phyloP scores from a whole-genome alignment of 441 rosid genomes.

The Hura crepitans region DNA sequence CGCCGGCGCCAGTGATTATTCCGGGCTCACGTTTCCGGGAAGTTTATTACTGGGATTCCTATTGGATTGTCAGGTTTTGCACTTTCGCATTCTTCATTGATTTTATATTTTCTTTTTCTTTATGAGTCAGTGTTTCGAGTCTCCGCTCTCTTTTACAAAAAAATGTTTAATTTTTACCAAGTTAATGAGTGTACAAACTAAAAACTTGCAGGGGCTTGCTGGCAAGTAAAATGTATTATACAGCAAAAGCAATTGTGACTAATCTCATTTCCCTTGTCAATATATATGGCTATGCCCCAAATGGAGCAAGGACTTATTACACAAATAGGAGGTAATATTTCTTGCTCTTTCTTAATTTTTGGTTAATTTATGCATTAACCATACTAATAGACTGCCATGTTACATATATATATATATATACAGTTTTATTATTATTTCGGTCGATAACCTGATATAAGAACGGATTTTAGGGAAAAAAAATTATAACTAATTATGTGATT shows the following conservation, averaged over 20 bases:
- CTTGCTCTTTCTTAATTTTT: neutral
- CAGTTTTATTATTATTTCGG: too few species aligned
- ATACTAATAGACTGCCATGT: too few species aligned
- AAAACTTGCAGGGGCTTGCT: constrained; percentile 64
- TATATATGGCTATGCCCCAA: constrained; percentile 61
- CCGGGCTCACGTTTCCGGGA: constrained; percentile 88
- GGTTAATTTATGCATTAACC: neutral
- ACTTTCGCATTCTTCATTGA: too few species aligned
- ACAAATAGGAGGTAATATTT: constrained; percentile 68
- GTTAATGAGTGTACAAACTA: too few species aligned
- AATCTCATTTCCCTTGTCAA: constrained; percentile 67
- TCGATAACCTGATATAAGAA: too few species aligned
- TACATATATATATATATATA: too few species aligned
- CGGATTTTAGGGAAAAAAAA: too few species aligned
- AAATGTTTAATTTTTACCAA: neutral
- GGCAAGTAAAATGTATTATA: constrained; percentile 68
- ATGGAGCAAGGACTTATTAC: constrained; percentile 76
- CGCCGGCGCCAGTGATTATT: constrained; percentile 55
- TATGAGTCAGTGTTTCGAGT: too few species aligned
- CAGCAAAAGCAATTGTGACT: constrained; percentile 64
- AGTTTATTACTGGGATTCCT: constrained; percentile 96
- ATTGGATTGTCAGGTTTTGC: constrained; percentile 74
- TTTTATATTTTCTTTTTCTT: neutral
- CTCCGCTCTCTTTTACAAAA: too few species aligned
- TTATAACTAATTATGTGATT: too few species aligned